These are phyloP conservation scores for Apium graveolens DNA, from an alignment of 129 eudicot species.

Conservation along the genomic window DNA sequence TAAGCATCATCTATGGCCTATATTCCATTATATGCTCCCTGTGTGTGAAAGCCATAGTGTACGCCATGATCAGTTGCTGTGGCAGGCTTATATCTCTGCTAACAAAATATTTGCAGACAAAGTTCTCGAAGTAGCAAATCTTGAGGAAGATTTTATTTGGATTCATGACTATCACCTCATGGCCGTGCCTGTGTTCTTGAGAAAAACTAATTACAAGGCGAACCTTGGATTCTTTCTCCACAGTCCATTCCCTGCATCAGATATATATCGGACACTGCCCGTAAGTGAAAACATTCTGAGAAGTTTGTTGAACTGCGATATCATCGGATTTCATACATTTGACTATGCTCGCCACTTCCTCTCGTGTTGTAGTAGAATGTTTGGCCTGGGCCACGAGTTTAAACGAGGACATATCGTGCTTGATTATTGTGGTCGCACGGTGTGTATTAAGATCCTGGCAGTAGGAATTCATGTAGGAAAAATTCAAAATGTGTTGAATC, in stretches of 20 bases:
- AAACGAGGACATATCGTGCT: conserved; percentile 82
- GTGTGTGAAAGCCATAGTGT: conserved; percentile 70
- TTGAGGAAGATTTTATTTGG: conserved; percentile 80
- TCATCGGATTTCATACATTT: conserved; percentile 82
- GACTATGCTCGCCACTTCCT: conserved; percentile 86
- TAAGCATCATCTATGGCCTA: conserved; percentile 85
- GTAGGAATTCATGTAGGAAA: conserved; percentile 81
- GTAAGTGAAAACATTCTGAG: conserved; percentile 70
- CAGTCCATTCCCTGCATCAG: conserved; percentile 88
- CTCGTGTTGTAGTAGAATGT: conserved; percentile 83
- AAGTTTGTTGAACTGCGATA: conserved; percentile 70
- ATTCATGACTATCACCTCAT: conserved; percentile 87
- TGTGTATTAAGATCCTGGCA: conserved; percentile 70
- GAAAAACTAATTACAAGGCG: conserved; percentile 56
- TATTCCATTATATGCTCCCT: conserved; percentile 93
- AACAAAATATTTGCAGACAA: conserved; percentile 79
- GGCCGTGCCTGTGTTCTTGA: conserved; percentile 74
- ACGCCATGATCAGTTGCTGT: conserved; percentile 59
- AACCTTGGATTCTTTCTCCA: conserved; percentile 82
- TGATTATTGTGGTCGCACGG: conserved; percentile 83
- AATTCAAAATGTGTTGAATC: conserved; percentile 52
- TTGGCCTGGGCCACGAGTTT: conserved; percentile 76
- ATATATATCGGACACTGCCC: conserved; percentile 72
- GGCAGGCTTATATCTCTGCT: conserved; percentile 83
- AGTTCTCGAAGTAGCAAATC: conserved; percentile 76